These are phyloP conservation scores for Patellaria atrata DNA, from an alignment of 495 filamentous ascomycete species.

Conservation along the genomic window DNA sequence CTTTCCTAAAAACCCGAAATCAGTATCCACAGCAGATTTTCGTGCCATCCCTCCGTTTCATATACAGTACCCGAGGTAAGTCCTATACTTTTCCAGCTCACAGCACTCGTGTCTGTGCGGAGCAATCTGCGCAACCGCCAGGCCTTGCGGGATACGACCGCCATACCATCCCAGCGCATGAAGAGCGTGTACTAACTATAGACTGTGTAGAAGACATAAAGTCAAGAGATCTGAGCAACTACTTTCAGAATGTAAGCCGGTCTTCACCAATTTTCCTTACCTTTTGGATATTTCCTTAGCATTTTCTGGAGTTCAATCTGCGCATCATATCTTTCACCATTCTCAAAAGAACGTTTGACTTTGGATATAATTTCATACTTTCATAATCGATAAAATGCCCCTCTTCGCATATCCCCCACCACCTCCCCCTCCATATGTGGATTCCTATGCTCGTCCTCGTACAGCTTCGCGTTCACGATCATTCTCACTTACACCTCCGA, in stretches of 20 bases:
- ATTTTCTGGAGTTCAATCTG: slow-evolving; percentile 1
- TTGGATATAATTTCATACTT: slow-evolving; percentile 4
- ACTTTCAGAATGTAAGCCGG: slow-evolving; percentile 27
- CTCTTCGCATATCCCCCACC: slow-evolving; percentile 17
- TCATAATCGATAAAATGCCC: slow-evolving; percentile 14
- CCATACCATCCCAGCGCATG: slow-evolving; percentile 1
- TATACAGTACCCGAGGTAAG: too few relatives aligned
- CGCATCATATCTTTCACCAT: not conserved
- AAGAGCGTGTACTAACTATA: slow-evolving; percentile 15
- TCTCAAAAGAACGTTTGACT: not conserved
- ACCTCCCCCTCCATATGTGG: slow-evolving; percentile 16
- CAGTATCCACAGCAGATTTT: too few relatives aligned
- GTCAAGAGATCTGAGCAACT: slow-evolving; percentile 5
- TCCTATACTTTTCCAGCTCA: too few relatives aligned
- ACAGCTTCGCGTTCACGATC: slow-evolving; percentile 14
- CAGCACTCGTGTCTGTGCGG: not conserved
- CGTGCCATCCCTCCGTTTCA: too few relatives aligned
- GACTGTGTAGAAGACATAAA: slow-evolving; percentile 14
- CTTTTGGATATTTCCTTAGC: slow-evolving; percentile 1
- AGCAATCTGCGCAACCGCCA: slow-evolving; percentile 4
- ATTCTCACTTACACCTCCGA: slow-evolving; percentile 17
- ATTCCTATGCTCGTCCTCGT: slow-evolving; percentile 14
- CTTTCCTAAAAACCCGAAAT: too few relatives aligned
- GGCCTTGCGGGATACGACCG: not conserved
- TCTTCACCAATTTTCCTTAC: slow-evolving; percentile 14